Evolutionary conservation across 441 rosid genomes (phyloP), one percentile per base, ranked within the genome.

Genomic region (Adansonia madagascariensis): DNA sequence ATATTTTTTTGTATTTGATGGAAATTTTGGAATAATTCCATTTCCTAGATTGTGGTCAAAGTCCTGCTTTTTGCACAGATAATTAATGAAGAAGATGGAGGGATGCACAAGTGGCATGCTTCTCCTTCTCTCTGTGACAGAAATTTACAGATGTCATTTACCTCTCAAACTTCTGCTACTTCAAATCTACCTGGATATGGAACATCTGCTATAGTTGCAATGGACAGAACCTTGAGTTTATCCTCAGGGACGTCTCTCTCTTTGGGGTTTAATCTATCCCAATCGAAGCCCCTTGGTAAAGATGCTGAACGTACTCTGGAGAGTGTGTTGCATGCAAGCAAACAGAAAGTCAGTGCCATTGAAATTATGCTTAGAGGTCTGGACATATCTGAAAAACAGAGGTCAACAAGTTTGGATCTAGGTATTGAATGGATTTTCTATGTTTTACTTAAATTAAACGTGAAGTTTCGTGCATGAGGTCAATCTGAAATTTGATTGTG

Each of bases 331-430:
- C 94, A 96, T 65, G 88, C 99, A 67, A 96, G 99, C 88, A 96
- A 96, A 86, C 97, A 94, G 92, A 96, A 94, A 88, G 99, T 96
- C 82, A 85, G 90, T 89, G 99, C 99, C 78, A 96, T 96, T 79
- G 99, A 96, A 84, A 94, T 96, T 90, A 92, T 96, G 99, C 98
- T 96, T 77, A 88, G 92, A 85, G 98, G 99, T 75, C 84, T 96
- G 87, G 94, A 94, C 79, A 62, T 93, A 81, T 91, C 98, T 11
- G 96, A 91, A 62, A 91, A 87, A 82, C 94, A 88, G 69, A 91
- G 88, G 59, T 94, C 99, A 71, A 90, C 98, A 81, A 94, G 98
- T 88, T 87, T 94, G 94, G 99, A 96, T 88, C 98, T 91, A 89
- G 99, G 99, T 96, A 94, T 77, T 84, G 79, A 80, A 75, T 85